A percentile compares a stretch with the other conserved stretches of the same genome.
phyloP scores from a whole-genome alignment of 768 basidiomycete species.

The Naganishia antarctica region DNA sequence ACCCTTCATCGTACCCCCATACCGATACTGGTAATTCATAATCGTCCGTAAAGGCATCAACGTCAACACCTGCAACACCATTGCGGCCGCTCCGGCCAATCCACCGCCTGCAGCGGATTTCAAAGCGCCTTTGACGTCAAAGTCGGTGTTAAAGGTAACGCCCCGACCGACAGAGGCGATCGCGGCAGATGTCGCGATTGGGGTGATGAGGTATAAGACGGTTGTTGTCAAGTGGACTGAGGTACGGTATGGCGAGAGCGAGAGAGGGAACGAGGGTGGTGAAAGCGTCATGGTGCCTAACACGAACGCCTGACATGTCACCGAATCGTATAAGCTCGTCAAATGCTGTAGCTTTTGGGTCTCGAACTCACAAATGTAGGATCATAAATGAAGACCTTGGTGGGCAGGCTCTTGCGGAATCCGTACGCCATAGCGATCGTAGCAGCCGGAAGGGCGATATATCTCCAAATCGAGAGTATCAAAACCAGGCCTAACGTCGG shows the following conservation, averaged over 20 bases:
- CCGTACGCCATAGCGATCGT: constrained; percentile 38
- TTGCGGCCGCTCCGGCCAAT: constrained; percentile 79
- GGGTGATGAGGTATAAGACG: constrained; percentile 37
- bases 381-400: constrained; percentile 41
- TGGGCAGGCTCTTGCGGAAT: constrained; percentile 39
- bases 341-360: background rate
- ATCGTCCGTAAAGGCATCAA: constrained; percentile 94
- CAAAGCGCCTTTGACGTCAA: constrained; percentile 71
- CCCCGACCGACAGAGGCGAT: constrained; percentile 40
- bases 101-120: constrained; percentile 84
- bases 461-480: constrained; percentile 38
- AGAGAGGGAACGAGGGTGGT: constrained; percentile 35
- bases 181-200: constrained; percentile 35
- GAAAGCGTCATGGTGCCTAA: constrained; percentile 36
- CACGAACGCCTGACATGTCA: constrained; percentile 39
- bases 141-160: constrained; percentile 54
- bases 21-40: constrained; percentile 92
- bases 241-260: constrained; percentile 37
- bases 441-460: constrained; percentile 36
- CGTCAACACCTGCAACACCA: constrained; percentile 86
- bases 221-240: constrained; percentile 35
- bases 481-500: constrained; percentile 43
- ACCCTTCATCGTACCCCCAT: constrained; percentile 67
- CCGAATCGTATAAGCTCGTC: background rate
- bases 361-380: constrained; percentile 41